phyloP scores from a whole-genome alignment of 805 yeast genomes.

The Priceomyces carsonii region DNA sequence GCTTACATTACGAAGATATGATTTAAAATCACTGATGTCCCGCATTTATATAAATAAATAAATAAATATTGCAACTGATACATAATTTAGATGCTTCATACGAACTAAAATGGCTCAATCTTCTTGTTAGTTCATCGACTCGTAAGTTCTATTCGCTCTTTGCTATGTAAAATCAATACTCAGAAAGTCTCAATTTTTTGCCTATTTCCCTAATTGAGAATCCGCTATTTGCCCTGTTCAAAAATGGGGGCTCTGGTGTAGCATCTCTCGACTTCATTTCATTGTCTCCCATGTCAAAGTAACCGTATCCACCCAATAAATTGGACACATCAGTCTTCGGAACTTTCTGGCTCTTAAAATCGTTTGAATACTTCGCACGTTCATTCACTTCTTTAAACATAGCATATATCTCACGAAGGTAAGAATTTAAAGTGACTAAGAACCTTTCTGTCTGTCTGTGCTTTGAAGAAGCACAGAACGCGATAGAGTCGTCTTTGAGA shows the following conservation, averaged over 20 bases:
- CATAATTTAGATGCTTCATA: too few species aligned
- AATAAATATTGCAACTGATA: too few species aligned
- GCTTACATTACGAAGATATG: too few species aligned
- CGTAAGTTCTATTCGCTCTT: too few species aligned
- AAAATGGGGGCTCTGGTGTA: conserved; percentile 55
- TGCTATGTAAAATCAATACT: conserved; percentile 50
- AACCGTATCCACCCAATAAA: conserved; percentile 60
- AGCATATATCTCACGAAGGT: conserved; percentile 46
- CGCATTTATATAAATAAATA: too few species aligned
- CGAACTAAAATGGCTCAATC: too few species aligned
- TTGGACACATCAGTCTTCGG: conserved; percentile 27
- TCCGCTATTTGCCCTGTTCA: conserved; percentile 36
- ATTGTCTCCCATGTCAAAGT: conserved; percentile 58
- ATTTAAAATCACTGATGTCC: too few species aligned
- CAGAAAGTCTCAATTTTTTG: conserved; percentile 62
- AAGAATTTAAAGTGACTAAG: conserved; percentile 52
- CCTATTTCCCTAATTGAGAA: conserved; percentile 58
- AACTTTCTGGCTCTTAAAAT: conserved; percentile 11
- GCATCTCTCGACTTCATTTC: conserved; percentile 56
- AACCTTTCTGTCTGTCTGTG: conserved; percentile 62
- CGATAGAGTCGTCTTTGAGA: conserved; percentile 51
- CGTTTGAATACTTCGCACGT: conserved; percentile 2
- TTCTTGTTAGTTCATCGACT: too few species aligned
- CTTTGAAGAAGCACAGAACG: conserved; percentile 58
- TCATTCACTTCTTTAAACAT: conserved; percentile 13